Conservation (phyloP, 1,284 basidiomycete genomes). For the Cronartium quercuum region DNA sequence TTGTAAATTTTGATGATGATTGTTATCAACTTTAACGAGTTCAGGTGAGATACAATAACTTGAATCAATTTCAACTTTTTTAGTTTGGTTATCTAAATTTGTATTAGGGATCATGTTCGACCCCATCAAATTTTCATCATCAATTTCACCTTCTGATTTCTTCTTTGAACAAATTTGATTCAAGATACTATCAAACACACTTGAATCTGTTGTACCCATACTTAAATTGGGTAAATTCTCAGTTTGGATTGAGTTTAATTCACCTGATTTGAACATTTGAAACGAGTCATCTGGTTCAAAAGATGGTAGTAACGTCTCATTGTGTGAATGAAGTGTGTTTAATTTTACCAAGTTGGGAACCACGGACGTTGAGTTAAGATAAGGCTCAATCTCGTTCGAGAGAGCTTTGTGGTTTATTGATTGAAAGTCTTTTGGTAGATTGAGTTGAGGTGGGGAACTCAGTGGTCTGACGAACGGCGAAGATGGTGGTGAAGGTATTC, state of each 20-base stretch:
- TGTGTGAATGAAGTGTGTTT: not conserved
- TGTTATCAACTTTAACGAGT: not conserved
- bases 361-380: not conserved
- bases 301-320: not conserved
- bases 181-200: too few relatives aligned
- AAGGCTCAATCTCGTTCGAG: not conserved
- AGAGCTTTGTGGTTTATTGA: not conserved
- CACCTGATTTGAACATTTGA: not conserved
- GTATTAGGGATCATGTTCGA: too few relatives aligned
- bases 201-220: too few relatives aligned
- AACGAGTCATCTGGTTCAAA: not conserved
- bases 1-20: not conserved
- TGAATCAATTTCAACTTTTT: too few relatives aligned
- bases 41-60: not conserved
- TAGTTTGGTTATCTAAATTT: too few relatives aligned
- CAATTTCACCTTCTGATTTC: too few relatives aligned
- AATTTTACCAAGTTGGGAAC: not conserved
- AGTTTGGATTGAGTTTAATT: too few relatives aligned
- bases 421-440: not conserved
- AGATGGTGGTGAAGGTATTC: not conserved
- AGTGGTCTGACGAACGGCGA: not conserved
- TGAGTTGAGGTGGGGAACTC: not conserved
- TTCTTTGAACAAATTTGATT: too few relatives aligned
- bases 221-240: too few relatives aligned
- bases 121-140: too few relatives aligned